phyloP scores from a whole-genome alignment of 1,284 basidiomycete genomes.

The Naganishia sp. region DNA sequence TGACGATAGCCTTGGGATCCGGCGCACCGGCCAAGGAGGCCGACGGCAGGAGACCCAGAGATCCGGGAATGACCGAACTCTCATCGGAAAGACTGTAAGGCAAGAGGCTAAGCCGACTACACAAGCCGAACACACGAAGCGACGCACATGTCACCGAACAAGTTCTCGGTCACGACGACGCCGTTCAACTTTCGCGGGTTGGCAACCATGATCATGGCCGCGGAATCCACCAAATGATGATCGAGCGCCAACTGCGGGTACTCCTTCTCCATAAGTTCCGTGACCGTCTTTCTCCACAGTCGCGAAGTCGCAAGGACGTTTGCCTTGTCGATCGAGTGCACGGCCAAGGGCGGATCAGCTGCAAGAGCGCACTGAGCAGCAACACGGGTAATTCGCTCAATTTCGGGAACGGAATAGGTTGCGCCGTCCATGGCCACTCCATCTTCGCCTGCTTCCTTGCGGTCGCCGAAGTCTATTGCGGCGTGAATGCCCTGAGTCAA shows the following conservation, averaged over 20 bases:
- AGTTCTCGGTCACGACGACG: constrained; percentile 88
- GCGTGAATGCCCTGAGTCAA: not conserved
- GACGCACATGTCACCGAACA: constrained; percentile 92
- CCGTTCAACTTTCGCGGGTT: constrained; percentile 95
- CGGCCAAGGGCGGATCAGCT: constrained; percentile 77
- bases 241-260: constrained; percentile 82
- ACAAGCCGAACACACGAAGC: no score
- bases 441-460: constrained; percentile 73
- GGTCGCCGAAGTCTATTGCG: constrained; percentile 82
- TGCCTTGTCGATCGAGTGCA: constrained; percentile 97
- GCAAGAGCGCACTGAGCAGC: constrained; percentile 89
- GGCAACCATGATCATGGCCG: constrained; percentile 92
- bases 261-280: constrained; percentile 75
- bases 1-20: constrained; percentile 64
- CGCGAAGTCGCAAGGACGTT: constrained; percentile 96
- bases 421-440: constrained; percentile 85
- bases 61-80: constrained; percentile 95
- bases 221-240: constrained; percentile 93
- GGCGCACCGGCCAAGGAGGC: constrained; percentile 93
- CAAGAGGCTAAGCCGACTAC: not conserved
- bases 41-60: constrained; percentile 92
- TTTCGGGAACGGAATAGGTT: constrained; percentile 87
- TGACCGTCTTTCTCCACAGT: constrained; percentile 90
- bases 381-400: constrained; percentile 92
- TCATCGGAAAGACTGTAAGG: constrained; percentile 84